phyloP scores from a whole-genome alignment of 768 basidiomycete species.

The Leccinum ochraceum region DNA sequence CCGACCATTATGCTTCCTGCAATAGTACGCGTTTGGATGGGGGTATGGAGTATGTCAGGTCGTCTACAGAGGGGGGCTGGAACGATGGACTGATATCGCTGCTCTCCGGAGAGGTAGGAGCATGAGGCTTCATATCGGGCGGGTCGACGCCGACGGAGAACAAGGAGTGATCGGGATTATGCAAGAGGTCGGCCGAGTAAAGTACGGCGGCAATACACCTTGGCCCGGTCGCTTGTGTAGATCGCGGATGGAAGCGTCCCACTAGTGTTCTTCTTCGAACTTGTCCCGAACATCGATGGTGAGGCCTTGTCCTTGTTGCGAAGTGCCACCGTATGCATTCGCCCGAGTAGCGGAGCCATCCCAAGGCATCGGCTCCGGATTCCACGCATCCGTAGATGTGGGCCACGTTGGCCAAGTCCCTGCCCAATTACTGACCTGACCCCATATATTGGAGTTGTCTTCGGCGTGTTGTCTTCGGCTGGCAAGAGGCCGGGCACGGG shows the following conservation, averaged over 20 bases:
- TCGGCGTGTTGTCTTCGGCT: conserved; percentile 24
- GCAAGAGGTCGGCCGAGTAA: conserved; percentile 58
- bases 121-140: conserved; percentile 32
- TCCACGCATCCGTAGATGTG: conserved; percentile 21
- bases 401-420: conserved; percentile 15
- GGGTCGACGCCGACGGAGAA: conserved; percentile 54
- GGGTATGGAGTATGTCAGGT: conserved; percentile 68
- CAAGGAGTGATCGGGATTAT: conserved; percentile 71
- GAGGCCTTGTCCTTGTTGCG: conserved; percentile 35
- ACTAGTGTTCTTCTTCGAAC: conserved; percentile 71
- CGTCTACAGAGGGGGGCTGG: conserved; percentile 54
- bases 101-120: conserved; percentile 25
- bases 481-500: conserved; percentile 41
- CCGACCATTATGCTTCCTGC: conserved; percentile 82
- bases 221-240: conserved; percentile 59
- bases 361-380: conserved; percentile 26
- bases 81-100: conserved; percentile 15
- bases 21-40: conserved; percentile 83
- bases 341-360: conserved; percentile 26
- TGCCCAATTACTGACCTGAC: conserved; percentile 18
- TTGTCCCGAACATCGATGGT: conserved; percentile 61
- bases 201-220: conserved; percentile 67
- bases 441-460: conserved; percentile 18
- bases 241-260: conserved; percentile 53
- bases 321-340: conserved; percentile 20